Percentiles rank a stretch among this genome's conserved stretches.
phyloP scores from a whole-genome alignment of 441 rosid genomes.

The Populus tomentosa region DNA sequence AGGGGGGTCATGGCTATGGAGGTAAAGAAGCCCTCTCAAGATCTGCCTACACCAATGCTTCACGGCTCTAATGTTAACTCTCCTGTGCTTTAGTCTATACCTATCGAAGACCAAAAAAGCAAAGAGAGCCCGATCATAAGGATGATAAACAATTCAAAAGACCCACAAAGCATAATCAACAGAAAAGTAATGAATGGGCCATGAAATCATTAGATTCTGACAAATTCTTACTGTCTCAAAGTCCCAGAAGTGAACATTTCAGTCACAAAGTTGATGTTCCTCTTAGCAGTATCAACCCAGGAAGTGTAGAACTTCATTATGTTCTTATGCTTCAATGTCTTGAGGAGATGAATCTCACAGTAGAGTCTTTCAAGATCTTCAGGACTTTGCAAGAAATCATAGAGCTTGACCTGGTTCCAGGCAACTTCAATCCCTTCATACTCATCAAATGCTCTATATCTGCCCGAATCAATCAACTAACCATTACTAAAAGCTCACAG shows the following conservation, averaged over 20 bases:
- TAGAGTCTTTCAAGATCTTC: constrained; percentile 92
- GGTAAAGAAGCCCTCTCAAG: constrained; percentile 76
- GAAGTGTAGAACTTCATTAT: constrained; percentile 95
- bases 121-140: background rate
- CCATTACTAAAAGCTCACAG: constrained; percentile 15
- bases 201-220: constrained; percentile 9
- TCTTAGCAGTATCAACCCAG: constrained; percentile 78
- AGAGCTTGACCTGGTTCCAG: constrained; percentile 95
- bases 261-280: constrained; percentile 89
- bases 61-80: constrained; percentile 88
- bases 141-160: constrained; percentile 7
- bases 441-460: constrained; percentile 94
- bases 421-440: constrained; percentile 96
- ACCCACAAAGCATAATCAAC: constrained; percentile 16
- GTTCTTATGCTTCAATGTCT: constrained; percentile 84
- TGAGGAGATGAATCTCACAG: constrained; percentile 89
- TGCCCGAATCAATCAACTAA: constrained; percentile 32
- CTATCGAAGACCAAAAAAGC: constrained; percentile 24
- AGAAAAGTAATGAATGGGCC: constrained; percentile 11
- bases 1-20: constrained; percentile 87
- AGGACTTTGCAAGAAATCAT: constrained; percentile 84
- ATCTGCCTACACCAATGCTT: constrained; percentile 99
- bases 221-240: constrained; percentile 73
- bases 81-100: constrained; percentile 83
- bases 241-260: constrained; percentile 99